Conservation (phyloP, 805 yeast genomes). For the Komagataella kurtzmanii region DNA sequence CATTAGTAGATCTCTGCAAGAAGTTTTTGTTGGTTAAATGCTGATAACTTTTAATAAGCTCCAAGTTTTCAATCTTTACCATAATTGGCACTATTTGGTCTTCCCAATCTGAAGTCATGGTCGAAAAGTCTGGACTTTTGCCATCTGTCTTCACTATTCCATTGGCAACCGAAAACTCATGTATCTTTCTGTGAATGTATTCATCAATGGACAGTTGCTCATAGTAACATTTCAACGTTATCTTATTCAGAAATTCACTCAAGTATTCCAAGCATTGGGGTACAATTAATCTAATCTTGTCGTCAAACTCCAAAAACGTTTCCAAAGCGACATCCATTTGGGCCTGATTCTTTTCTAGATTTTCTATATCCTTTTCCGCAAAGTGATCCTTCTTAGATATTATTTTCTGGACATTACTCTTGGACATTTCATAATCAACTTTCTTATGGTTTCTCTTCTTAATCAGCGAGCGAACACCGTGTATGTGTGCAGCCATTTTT, state of each 20-base stretch:
- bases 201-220: conserved; percentile 22
- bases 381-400: conserved; percentile 17
- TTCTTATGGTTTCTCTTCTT: conserved; percentile 31
- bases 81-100: conserved; percentile 15
- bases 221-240: conserved; percentile 24
- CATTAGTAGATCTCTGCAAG: conserved; percentile 15
- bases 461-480: conserved; percentile 23
- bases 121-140: conserved; percentile 12
- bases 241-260: conserved; percentile 33
- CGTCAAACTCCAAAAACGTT: conserved; percentile 22
- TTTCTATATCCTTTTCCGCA: conserved; percentile 23
- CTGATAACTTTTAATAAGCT: conserved; percentile 22
- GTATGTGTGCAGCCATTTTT: conserved; percentile 24
- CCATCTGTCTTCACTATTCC: conserved; percentile 10
- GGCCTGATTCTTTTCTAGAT: conserved; percentile 18
- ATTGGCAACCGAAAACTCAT: conserved; percentile 17
- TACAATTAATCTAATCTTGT: conserved; percentile 23
- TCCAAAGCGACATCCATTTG: conserved; percentile 17
- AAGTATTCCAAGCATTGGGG: conserved; percentile 32
- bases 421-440: conserved; percentile 23
- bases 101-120: conserved; percentile 26
- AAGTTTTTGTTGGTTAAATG: conserved; percentile 21
- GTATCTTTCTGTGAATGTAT: conserved; percentile 17
- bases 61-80: conserved; percentile 25
- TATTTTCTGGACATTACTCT: conserved; percentile 23